These are phyloP conservation scores for Physcomitrium patens DNA, from an alignment of 225 moss, liverwort and hornwort genomes.

Conservation along the genomic window DNA sequence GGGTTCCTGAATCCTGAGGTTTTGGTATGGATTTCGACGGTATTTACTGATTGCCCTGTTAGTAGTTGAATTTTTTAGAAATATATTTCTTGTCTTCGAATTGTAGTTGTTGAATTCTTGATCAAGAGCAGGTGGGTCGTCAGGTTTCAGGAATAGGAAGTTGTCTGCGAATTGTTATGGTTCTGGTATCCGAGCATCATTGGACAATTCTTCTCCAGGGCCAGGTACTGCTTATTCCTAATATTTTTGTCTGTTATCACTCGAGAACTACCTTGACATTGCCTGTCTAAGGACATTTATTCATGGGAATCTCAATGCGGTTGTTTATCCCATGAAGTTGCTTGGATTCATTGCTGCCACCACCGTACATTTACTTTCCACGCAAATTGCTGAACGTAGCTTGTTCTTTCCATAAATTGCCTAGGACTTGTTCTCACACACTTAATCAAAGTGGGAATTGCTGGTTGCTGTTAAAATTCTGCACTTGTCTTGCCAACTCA, in stretches of 20 bases:
- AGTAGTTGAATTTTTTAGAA: background rate
- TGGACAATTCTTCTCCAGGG: conserved; percentile 12
- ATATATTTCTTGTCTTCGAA: background rate
- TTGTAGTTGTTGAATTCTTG: background rate
- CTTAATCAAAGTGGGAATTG: background rate
- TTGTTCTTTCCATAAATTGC: background rate
- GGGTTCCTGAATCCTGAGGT: background rate
- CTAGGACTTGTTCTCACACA: background rate
- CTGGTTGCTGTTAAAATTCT: background rate
- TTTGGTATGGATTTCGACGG: background rate
- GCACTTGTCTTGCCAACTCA: background rate
- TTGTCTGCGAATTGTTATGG: conserved; percentile 21
- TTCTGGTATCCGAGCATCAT: conserved; percentile 31
- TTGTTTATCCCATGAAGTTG: background rate
- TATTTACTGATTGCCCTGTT: background rate
- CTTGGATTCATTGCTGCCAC: background rate
- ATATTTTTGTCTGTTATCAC: background rate
- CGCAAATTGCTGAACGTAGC: background rate
- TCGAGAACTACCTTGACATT: background rate
- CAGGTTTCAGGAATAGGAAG: conserved; percentile 31
- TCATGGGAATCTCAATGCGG: background rate
- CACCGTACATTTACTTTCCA: background rate
- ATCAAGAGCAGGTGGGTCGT: background rate
- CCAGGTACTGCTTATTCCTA: conserved; percentile 34
- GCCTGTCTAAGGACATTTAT: background rate